These are phyloP conservation scores for Tirmania nivea DNA, from an alignment of 495 filamentous ascomycete genomes.

Conservation along the genomic window DNA sequence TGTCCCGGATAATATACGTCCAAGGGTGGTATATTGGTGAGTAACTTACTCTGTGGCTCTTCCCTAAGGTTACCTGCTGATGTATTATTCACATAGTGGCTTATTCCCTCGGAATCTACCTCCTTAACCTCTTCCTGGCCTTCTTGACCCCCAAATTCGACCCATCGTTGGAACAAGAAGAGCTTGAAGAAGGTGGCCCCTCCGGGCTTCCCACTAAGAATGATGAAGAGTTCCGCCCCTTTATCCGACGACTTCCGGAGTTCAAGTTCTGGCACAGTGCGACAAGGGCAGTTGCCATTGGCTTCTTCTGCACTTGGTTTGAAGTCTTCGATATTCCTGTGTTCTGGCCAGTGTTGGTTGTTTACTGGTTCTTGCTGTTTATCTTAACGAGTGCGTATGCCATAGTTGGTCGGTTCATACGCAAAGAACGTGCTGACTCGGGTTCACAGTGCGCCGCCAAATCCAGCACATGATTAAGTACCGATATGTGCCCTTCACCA, in stretches of 20 bases:
- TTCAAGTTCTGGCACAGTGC: constrained; percentile 99
- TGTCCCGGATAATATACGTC: constrained; percentile 65
- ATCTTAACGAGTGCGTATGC: constrained; percentile 62
- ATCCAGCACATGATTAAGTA: constrained; percentile 99
- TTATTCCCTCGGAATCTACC: constrained; percentile 96
- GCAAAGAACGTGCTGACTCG: constrained; percentile 1
- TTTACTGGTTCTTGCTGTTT: constrained; percentile 97
- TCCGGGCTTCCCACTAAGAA: constrained; percentile 71
- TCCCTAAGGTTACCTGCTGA: not conserved
- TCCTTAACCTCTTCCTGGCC: constrained; percentile 96
- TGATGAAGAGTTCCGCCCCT: constrained; percentile 91
- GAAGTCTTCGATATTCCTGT: constrained; percentile 85
- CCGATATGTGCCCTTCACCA: constrained; percentile 87
- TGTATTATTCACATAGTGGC: constrained; percentile 37
- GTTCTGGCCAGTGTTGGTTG: constrained; percentile 94
- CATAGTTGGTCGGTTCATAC: not conserved
- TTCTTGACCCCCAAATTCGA: constrained; percentile 98
- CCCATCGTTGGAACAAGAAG: constrained; percentile 84
- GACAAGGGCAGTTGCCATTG: constrained; percentile 65
- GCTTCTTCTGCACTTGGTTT: constrained; percentile 81
- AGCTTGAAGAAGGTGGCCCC: constrained; percentile 77
- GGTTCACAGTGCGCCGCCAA: constrained; percentile 63
- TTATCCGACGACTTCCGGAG: constrained; percentile 85
- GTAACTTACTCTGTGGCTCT: constrained; percentile 11
- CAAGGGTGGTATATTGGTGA: constrained; percentile 98